Evolutionary conservation across 2,329 filamentous ascomycete species (phyloP).

Genomic region (Lachnellula cervina): DNA sequence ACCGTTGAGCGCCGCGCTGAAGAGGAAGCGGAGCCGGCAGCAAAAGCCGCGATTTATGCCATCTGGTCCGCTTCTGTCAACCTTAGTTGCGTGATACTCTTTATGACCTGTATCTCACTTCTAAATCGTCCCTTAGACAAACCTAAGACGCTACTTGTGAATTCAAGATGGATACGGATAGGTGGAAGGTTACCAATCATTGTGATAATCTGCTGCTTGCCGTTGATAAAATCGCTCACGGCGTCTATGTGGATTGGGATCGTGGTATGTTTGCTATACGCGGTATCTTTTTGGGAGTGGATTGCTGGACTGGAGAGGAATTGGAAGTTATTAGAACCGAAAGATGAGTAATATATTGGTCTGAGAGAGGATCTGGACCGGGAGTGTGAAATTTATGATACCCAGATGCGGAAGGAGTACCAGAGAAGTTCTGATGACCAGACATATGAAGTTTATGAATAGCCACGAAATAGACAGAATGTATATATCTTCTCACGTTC

Average conservation of each 20-base stretch:
- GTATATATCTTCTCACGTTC: not conserved
- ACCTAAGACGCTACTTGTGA: slow-evolving; percentile 10
- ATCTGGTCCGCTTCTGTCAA: slow-evolving; percentile 15
- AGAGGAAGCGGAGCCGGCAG: not conserved
- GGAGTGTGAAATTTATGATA: not conserved
- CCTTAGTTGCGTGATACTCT: slow-evolving; percentile 5
- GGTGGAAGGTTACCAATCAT: slow-evolving; percentile 5
- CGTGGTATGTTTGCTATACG: slow-evolving; percentile 6
- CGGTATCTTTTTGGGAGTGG: slow-evolving; percentile 14
- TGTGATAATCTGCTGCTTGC: slow-evolving; percentile 12
- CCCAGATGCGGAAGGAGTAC: not conserved
- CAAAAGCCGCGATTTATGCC: not conserved
- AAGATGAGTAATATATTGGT: not conserved
- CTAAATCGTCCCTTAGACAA: slow-evolving; percentile 13
- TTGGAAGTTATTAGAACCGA: slow-evolving; percentile 11
- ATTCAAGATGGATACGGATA: slow-evolving; percentile 13
- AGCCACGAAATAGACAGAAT: not conserved
- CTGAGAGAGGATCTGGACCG: not conserved
- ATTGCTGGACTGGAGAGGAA: slow-evolving; percentile 11
- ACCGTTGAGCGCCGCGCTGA: not conserved
- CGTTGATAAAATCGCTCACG: slow-evolving; percentile 1
- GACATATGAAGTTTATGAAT: not conserved
- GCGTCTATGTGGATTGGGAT: slow-evolving; percentile 7
- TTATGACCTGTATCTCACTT: slow-evolving; percentile 13
- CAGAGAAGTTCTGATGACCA: not conserved